A percentile compares a stretch with the other conserved stretches of the same genome.
phyloP scores from a whole-genome alignment of 768 basidiomycete species.

The Psilocybe cyanescens region DNA sequence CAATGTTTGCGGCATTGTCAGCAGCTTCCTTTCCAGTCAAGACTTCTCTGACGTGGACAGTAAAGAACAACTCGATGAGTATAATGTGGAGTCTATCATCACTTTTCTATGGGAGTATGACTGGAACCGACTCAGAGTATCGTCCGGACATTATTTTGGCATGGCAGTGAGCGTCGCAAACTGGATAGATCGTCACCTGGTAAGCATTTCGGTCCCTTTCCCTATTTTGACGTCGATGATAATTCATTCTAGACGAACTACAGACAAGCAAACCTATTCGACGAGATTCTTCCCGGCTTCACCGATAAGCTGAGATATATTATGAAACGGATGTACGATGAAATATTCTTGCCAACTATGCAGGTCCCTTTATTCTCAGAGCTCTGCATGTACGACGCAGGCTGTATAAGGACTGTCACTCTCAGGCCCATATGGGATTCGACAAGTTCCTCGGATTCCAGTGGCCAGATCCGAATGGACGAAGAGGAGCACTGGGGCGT shows the following conservation, averaged over 20 bases:
- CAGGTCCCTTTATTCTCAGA: too few relatives aligned
- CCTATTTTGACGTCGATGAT: not conserved
- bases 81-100: not conserved
- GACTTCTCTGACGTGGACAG: not conserved
- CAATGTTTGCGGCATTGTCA: not conserved
- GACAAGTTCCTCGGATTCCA: not conserved
- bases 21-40: not conserved
- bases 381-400: too few relatives aligned
- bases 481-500: not conserved
- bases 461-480: not conserved
- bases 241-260: too few relatives aligned
- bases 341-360: too few relatives aligned
- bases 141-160: not conserved
- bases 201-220: not conserved
- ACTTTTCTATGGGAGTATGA: not conserved
- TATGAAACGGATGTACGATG: too few relatives aligned
- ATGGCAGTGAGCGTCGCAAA: not conserved
- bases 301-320: too few relatives aligned
- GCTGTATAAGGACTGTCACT: not conserved
- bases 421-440: not conserved
- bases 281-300: too few relatives aligned
- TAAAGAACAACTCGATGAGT: not conserved
- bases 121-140: not conserved
- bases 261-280: too few relatives aligned
- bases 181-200: not conserved